A percentile compares a stretch with the other conserved stretches of the same genome.
phyloP scores from a whole-genome alignment of 768 basidiomycete species.

The Tylopilus rubrobrunneus region DNA sequence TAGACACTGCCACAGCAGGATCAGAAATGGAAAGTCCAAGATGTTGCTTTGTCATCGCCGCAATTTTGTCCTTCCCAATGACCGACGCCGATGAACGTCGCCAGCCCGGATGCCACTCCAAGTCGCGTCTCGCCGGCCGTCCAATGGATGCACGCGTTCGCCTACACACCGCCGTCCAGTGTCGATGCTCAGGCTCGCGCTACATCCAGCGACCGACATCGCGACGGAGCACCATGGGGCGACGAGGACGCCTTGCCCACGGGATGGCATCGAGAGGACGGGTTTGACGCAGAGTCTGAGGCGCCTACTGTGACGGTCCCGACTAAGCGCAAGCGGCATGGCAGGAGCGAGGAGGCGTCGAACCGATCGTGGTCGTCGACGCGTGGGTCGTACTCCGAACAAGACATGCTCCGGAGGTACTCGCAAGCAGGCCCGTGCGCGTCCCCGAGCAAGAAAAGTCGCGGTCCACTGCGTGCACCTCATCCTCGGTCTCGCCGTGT shows the following conservation, averaged over 20 bases:
- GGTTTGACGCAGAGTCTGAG: background rate
- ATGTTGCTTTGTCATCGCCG: too few relatives aligned
- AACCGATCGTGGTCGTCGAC: background rate
- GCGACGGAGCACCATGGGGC: background rate
- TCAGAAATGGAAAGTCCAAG: too few relatives aligned
- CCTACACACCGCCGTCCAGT: conserved; percentile 14
- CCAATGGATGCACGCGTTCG: conserved; percentile 12
- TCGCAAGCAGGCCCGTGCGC: too few relatives aligned
- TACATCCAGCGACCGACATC: background rate
- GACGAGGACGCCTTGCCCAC: conserved; percentile 11
- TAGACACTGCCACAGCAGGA: background rate
- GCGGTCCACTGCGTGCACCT: background rate
- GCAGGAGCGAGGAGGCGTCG: background rate
- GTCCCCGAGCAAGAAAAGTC: background rate
- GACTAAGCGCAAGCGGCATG: conserved; percentile 1
- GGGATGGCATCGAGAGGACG: background rate
- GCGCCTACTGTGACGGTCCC: background rate
- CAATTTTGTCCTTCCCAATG: too few relatives aligned
- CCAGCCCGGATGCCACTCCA: background rate
- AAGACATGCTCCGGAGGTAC: too few relatives aligned
- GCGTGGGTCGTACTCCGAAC: too few relatives aligned
- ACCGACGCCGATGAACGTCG: background rate
- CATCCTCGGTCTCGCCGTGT: conserved; percentile 2
- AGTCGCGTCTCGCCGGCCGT: background rate
- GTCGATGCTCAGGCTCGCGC: background rate